Evolutionary conservation across 1,284 basidiomycete species (phyloP), one percentile per base, ranked within the genome.

Genomic region (Cutaneotrichosporon sp.): DNA sequence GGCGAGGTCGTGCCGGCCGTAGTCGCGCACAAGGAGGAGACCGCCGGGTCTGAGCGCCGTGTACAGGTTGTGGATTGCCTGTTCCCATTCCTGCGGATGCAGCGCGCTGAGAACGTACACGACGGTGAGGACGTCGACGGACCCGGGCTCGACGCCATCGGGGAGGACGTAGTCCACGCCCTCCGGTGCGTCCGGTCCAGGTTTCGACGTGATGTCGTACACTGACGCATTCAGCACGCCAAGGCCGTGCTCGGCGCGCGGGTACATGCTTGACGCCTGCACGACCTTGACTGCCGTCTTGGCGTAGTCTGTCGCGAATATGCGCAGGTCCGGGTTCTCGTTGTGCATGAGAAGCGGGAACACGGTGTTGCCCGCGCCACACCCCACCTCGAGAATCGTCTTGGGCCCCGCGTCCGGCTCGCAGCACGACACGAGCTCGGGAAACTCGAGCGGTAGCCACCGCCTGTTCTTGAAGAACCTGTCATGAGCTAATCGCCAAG

Each of bases 101-200:
- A 99, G 77, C 0, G 96, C 96, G 49, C 89, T 93, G 49, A 98
- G 77, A 14, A 97, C 92, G 68, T 97, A 99, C 44, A 99, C 88
- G 60, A 97, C 81, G n/a, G 93, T 83, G 37, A 90, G 79, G 33
- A 97, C 84, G 67, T 99, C 92, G 15, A 93, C 84, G 10, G 81
- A 83, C 13, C 76, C 82, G 7, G 83, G 82, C 44, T 78, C 73
- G 17, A 93, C 68, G 23, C 80, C 82, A 2, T 80, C 76, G 1
- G 92, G 92, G 1, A 91, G 77, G 12, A 59, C 59, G 5, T 76
- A 67, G 15, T 44, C 47, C 30, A 48, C 52, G 14, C 40, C 41
- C 44, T 46, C 40, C 4, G 43, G 14, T 26, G 42, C 18, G 44
- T 36, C 26, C 30, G 47, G 42, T 51, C 23, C 36, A 8, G 55